phyloP scores from a whole-genome alignment of 495 filamentous ascomycete genomes.

The Clavariopsis aquatica region DNA sequence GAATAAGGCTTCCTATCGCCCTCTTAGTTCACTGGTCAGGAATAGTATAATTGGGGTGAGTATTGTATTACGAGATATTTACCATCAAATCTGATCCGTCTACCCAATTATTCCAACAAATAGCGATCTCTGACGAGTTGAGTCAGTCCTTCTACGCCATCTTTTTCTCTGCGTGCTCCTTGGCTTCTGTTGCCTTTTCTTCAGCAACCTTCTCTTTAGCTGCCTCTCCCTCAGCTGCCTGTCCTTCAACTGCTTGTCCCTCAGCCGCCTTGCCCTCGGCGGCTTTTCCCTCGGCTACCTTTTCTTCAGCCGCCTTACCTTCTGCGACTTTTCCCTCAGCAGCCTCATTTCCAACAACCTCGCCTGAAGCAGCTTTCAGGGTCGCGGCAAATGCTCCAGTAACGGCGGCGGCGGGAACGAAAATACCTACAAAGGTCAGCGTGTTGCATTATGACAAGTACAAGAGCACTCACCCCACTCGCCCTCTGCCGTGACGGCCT shows the following conservation, averaged over 20 bases:
- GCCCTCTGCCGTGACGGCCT: slow-evolving; percentile 32
- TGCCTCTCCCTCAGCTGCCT: background rate
- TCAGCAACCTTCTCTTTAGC: background rate
- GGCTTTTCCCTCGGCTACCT: background rate
- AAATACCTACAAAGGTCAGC: slow-evolving; percentile 32
- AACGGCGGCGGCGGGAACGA: slow-evolving; percentile 40
- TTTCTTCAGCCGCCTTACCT: slow-evolving; percentile 1
- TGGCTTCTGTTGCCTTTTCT: background rate
- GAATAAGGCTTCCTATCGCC: too few species aligned
- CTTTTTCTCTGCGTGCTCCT: background rate
- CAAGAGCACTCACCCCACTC: slow-evolving; percentile 39
- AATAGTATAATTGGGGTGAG: too few species aligned
- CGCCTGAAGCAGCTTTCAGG: background rate
- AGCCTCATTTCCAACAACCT: background rate
- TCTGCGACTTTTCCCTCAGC: background rate
- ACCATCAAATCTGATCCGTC: too few species aligned
- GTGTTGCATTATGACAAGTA: background rate
- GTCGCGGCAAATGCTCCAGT: slow-evolving; percentile 1
- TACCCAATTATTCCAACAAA: too few species aligned
- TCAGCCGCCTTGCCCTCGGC: background rate
- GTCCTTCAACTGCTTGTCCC: background rate
- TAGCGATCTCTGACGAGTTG: background rate
- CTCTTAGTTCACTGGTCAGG: too few species aligned
- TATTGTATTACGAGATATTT: too few species aligned
- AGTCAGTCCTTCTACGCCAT: background rate